Evolutionary conservation across 208 protist species (phyloP).

Genomic region (Endotrypanum monterogeii): DNA sequence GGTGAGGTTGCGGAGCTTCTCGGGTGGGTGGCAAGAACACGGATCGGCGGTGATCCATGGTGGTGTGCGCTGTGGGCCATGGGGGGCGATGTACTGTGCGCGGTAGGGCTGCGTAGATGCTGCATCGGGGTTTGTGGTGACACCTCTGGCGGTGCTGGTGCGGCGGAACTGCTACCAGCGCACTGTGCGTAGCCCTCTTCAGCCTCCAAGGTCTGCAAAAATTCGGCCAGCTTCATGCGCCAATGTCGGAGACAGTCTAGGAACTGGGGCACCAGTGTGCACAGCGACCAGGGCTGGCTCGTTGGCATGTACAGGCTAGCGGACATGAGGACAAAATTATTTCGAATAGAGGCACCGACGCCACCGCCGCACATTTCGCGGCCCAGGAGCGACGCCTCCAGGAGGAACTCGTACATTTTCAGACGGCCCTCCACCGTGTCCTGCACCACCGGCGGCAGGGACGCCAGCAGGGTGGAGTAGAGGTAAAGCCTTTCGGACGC

Average conservation of each 20-base stretch:
- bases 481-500: slow-evolving; percentile 77
- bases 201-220: slow-evolving; percentile 30
- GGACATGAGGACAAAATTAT: slow-evolving; percentile 70
- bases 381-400: slow-evolving; percentile 76
- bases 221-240: slow-evolving; percentile 48
- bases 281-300: slow-evolving; percentile 67
- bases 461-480: slow-evolving; percentile 73
- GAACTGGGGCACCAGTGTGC: slow-evolving; percentile 60
- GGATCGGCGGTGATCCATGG: neutral
- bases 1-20: neutral
- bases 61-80: slow-evolving; percentile 1
- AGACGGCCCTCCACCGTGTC: slow-evolving; percentile 8
- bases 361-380: slow-evolving; percentile 85
- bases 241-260: slow-evolving; percentile 69
- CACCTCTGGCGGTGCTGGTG: neutral
- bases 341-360: slow-evolving; percentile 59
- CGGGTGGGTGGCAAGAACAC: neutral
- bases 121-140: neutral
- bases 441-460: slow-evolving; percentile 36
- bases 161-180: neutral
- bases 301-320: slow-evolving; percentile 75
- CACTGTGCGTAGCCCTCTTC: neutral
- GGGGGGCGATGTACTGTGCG: neutral
- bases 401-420: slow-evolving; percentile 77
- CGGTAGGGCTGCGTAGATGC: neutral